Percentiles rank a stretch among this genome's conserved stretches.
These are phyloP conservation scores for Dendrocalamus latiflorus DNA, from an alignment of 202 grass and related monocot genomes.

Conservation along the genomic window DNA sequence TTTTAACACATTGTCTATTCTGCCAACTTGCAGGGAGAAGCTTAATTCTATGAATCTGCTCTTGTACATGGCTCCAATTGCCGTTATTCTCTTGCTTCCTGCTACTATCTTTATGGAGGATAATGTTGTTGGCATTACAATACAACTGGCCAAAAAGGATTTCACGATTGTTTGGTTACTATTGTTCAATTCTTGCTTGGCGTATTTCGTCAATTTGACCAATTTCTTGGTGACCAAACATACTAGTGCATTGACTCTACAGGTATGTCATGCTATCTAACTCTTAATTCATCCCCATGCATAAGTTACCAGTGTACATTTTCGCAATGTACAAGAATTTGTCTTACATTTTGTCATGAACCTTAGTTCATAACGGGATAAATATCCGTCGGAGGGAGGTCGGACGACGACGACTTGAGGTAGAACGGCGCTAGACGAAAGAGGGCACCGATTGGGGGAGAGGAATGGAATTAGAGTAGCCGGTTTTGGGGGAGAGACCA, in stretches of 20 bases:
- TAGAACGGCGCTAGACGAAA: no score
- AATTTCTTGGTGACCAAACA: constrained; percentile 96
- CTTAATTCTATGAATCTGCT: constrained; percentile 94
- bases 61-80: constrained; percentile 88
- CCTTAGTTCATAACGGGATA: no score
- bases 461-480: no score
- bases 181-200: constrained; percentile 81
- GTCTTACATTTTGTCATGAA: background rate
- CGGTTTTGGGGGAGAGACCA: no score
- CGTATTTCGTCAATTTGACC: constrained; percentile 88
- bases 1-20: constrained; percentile 1
- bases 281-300: background rate
- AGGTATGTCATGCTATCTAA: constrained; percentile 45
- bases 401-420: no score
- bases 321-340: background rate
- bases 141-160: constrained; percentile 69
- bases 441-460: no score
- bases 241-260: constrained; percentile 81
- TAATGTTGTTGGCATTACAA: constrained; percentile 81
- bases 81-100: constrained; percentile 75
- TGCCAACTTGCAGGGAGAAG: constrained; percentile 60
- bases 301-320: background rate
- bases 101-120: constrained; percentile 91
- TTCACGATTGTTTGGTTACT: constrained; percentile 81
- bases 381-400: no score